Evolutionary conservation across 2,329 filamentous ascomycete species (phyloP), one percentile per base, ranked within the genome.

Genomic region (Thielaviopsis musarum): DNA sequence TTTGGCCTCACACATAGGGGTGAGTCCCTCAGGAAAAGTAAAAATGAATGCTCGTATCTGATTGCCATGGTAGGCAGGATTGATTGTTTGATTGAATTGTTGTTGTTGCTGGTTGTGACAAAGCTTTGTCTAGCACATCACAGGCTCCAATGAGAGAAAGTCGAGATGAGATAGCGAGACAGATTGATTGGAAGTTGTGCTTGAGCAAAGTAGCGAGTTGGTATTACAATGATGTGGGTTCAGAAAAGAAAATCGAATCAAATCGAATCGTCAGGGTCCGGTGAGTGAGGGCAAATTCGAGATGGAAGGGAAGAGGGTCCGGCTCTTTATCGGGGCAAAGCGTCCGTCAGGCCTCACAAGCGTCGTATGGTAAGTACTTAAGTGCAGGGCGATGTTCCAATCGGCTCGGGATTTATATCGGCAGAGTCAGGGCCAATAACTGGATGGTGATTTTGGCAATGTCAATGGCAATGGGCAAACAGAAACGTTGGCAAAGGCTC

Each of bases 1-100:
- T 84, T 75, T 54, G 91, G 91, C 72, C 88, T 94, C 66, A 79
- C 75, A 68, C 90, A 90, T 70, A 95, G 77, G 64, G 90, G 90
- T 64, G 91, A 96, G 62, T 85, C 77, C 72, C 85, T 82, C 67
- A 97, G 76, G 70, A 79, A 77, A 66, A 89, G 75, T 66, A 97
- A 77, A 72, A 87, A 79, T 64, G 91, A 87, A 71, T 81, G 77
- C 63, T 86, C 80, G 71, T 96, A 96, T 75, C 82, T 80, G 68
- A 76, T 59, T 21, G 57, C 57, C 58, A 57, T 57, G 41, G 34
- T 57, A 49, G 45, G 45, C 45, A 49, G n/a, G n/a, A 9, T 21
- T 19, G 41, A 21, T 22, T 26, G 26, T 56, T 30, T 45, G n/a
- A 10, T 9, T 59, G 52, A 22, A n/a, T 55, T 22, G 52, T 51